Percentiles rank a stretch among this genome's conserved stretches.
These are phyloP conservation scores for Peniophora sp. DNA, from an alignment of 1,284 basidiomycete species.

Conservation along the genomic window DNA sequence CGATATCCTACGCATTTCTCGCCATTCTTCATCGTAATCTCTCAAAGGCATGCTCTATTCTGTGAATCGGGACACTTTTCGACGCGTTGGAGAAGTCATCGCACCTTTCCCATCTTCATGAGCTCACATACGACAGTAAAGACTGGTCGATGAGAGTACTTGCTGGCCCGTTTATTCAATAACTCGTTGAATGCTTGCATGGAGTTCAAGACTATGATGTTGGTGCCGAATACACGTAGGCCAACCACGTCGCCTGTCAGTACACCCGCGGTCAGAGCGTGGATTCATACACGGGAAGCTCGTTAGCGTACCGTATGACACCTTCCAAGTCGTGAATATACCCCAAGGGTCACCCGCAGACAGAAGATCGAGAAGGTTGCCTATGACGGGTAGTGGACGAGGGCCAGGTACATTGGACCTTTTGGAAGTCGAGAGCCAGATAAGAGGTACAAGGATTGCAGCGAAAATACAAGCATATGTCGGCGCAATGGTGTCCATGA, in stretches of 20 bases:
- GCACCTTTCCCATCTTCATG: constrained; percentile 5
- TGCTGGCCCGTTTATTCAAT: constrained; percentile 4
- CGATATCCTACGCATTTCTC: constrained; percentile 15
- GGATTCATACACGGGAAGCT: too few relatives aligned
- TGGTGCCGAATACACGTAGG: constrained; percentile 2
- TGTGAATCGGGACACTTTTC: not conserved
- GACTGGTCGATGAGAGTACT: constrained; percentile 6
- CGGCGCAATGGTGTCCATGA: too few relatives aligned
- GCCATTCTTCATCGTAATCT: constrained; percentile 18
- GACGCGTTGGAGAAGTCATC: not conserved
- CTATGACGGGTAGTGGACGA: not conserved
- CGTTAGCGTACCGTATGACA: constrained; percentile 5
- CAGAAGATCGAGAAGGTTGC: constrained; percentile 1
- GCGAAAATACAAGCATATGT: too few relatives aligned
- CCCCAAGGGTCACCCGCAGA: not conserved
- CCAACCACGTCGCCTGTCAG: constrained; percentile 1
- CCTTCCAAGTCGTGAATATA: constrained; percentile 1
- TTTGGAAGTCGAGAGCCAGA: too few relatives aligned
- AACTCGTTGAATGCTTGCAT: constrained; percentile 6
- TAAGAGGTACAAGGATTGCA: too few relatives aligned
- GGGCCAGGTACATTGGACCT: too few relatives aligned
- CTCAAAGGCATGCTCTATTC: constrained; percentile 17
- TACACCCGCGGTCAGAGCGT: not conserved
- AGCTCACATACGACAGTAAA: constrained; percentile 7
- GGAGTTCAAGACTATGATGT: constrained; percentile 1